Base-by-base conservation (phyloP, 768 basidiomycete species). In the Collybia sp. region DNA sequence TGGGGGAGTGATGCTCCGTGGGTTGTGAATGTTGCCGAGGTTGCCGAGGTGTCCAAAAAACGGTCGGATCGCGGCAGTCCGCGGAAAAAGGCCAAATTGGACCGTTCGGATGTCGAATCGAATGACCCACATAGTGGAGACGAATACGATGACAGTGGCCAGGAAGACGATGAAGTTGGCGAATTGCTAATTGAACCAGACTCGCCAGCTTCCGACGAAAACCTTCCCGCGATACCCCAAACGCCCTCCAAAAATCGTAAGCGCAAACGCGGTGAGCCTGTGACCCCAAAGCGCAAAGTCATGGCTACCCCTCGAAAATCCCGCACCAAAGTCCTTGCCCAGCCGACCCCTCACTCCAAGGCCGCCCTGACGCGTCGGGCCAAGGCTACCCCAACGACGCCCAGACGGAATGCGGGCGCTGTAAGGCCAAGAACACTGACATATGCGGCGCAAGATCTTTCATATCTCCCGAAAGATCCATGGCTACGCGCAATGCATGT, bases 401-500 rank as follows among this genome's bases (percentile, higher is more conserved):
- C 17, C 39, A 55, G 19, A 41, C 55, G 18, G 61, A 65, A 63
- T 18, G 57, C 63, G 32, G 60, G 62, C 48, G 60, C 61, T 47
- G 60, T 61, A 39, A 55, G 46, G 46, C 48, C 53, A 45, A 52
- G 48, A 52, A 67, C 49, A 13, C 36, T 54, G 30, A 50, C 40
- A 63, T 42, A 58, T 71, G 53, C 64, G 64, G 37, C 55, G 30
- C 52, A 62, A 6, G 72, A 68, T 54, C 64, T 77, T 58, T 70
- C 68, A 18, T 77, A 76, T 50, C 62, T 90, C 2, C 83, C 86
- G 2, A 61, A 73, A 33, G 87, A 94, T 56, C 83, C 91, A 2
- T 95, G 88, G 81, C 62, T 93, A 44, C 76, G 92, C 8, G 86
- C 91, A 5, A 88, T 95, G 83, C 85, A 93, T 59, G 79, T 91